Evolutionary conservation across 495 filamentous ascomycete species (phyloP), one percentile per base, ranked within the genome.

Genomic region (Aspergillus leporis): DNA sequence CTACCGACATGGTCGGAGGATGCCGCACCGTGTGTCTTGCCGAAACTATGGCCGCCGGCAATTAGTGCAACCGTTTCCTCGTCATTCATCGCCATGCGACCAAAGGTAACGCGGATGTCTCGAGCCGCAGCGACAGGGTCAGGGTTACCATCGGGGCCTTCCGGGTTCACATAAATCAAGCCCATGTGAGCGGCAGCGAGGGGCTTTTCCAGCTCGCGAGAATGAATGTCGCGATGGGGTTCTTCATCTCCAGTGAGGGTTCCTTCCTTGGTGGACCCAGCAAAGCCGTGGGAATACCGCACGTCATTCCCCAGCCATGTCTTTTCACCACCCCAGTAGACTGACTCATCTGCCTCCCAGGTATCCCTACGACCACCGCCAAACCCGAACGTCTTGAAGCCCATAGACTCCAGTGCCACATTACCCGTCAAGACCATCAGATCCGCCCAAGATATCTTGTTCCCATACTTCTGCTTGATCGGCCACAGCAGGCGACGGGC

Each of bases 391-490:
- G 87, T 84, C 79, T 86, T 83, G 72, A 87, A 78, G 61, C 87
- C 87, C 87, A 89, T 89, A 47, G 83, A 85, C 74, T 90, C 87
- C 63, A 90, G 81, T 22, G 87, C 86, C 7, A 90, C 87, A 66
- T 90, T 90, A 60, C 87, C 87, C 25, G 85, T 82, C 38, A 90
- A 77, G 30, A 90, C 78, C 36, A 87, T 58, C 61, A 90, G 71
- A 65, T 90, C 87, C 25, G 86, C 85, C 87, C 87, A 90, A 5
- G 87, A 90, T 69, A 90, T 87, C 79, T 88, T 89, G 81, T 83
- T 81, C 69, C 87, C 87, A 66, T 90, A 90, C 80, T 90, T 90
- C 65, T 90, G 86, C 78, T 90, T 90, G 75, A 90, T 84, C 65
- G 87, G 87, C 87, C 87, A 90, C 53, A 90, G 72, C 58, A 90